These are phyloP conservation scores for Carpinus fangiana DNA, from an alignment of 306 rosid species.

Conservation along the genomic window DNA sequence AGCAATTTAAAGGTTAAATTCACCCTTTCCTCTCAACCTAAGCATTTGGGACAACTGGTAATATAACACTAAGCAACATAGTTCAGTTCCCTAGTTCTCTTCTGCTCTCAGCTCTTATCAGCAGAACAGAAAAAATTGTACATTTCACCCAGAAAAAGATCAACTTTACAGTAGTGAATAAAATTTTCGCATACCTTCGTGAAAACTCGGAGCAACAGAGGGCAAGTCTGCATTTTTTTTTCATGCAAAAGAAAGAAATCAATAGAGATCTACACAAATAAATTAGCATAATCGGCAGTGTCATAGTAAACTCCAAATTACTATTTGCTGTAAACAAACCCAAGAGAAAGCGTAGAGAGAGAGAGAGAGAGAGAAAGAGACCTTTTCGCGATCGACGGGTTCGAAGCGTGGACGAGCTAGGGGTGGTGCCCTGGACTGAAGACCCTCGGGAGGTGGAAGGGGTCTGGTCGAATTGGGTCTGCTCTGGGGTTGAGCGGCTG, in stretches of 20 bases:
- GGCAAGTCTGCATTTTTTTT: conserved; percentile 67
- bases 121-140: background rate
- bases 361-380: conserved; percentile 3
- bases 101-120: background rate
- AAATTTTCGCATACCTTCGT: conserved; percentile 58
- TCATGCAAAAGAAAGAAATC: background rate
- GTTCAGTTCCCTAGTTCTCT: background rate
- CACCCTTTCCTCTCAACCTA: too few relatives aligned
- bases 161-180: background rate
- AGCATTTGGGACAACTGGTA: too few relatives aligned
- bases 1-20: too few relatives aligned
- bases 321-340: background rate
- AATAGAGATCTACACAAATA: background rate
- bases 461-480: conserved; percentile 38
- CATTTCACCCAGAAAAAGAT: background rate
- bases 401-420: conserved; percentile 50
- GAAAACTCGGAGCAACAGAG: conserved; percentile 84
- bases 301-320: background rate
- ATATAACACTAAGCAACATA: background rate
- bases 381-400: conserved; percentile 66
- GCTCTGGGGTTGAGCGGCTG: conserved; percentile 29
- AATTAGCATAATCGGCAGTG: background rate
- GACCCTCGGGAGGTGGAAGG: conserved; percentile 41
- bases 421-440: conserved; percentile 39
- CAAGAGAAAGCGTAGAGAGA: background rate